phyloP scores from a whole-genome alignment of 495 filamentous ascomycete species.

The Lentithecium fluviatile region DNA sequence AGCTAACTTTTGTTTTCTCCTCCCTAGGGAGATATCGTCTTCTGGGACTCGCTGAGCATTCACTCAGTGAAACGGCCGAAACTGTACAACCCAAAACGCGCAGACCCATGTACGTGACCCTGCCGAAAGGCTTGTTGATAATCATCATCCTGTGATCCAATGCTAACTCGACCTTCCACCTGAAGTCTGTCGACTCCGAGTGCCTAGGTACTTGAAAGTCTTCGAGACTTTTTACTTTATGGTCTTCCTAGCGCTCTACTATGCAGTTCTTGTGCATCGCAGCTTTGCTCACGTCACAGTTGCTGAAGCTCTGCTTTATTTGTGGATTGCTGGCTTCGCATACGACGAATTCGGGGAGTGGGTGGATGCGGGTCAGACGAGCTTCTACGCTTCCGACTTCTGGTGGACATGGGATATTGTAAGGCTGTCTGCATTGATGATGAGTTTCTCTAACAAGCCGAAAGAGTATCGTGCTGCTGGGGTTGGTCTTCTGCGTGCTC shows the following conservation, averaged over 20 bases:
- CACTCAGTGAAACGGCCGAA: slow-evolving; percentile 76
- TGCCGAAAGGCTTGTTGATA: too few relatives aligned
- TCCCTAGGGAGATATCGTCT: slow-evolving; percentile 71
- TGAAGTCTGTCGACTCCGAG: slow-evolving; percentile 78
- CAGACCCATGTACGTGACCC: slow-evolving; percentile 9
- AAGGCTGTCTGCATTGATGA: neutral
- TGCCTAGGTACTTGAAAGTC: slow-evolving; percentile 87
- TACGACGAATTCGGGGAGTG: slow-evolving; percentile 64
- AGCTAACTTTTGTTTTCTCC: neutral
- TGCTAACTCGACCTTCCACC: slow-evolving; percentile 37
- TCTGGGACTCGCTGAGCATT: slow-evolving; percentile 81
- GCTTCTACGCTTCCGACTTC: slow-evolving; percentile 56
- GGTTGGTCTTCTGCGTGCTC: slow-evolving; percentile 66
- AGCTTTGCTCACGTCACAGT: slow-evolving; percentile 50
- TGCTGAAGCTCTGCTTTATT: slow-evolving; percentile 56
- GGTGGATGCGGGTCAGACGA: slow-evolving; percentile 31
- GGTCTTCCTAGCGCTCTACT: slow-evolving; percentile 79
- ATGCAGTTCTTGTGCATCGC: slow-evolving; percentile 70
- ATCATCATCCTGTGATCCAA: neutral
- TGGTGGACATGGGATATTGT: slow-evolving; percentile 87
- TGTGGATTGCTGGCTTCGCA: slow-evolving; percentile 81
- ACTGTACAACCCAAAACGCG: slow-evolving; percentile 68
- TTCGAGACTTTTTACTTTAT: slow-evolving; percentile 88
- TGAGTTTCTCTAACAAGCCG: neutral
- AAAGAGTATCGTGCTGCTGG: slow-evolving; percentile 72